Evolutionary conservation across 2,329 filamentous ascomycete species (phyloP).

Genomic region (Aureobasidium pullulans): DNA sequence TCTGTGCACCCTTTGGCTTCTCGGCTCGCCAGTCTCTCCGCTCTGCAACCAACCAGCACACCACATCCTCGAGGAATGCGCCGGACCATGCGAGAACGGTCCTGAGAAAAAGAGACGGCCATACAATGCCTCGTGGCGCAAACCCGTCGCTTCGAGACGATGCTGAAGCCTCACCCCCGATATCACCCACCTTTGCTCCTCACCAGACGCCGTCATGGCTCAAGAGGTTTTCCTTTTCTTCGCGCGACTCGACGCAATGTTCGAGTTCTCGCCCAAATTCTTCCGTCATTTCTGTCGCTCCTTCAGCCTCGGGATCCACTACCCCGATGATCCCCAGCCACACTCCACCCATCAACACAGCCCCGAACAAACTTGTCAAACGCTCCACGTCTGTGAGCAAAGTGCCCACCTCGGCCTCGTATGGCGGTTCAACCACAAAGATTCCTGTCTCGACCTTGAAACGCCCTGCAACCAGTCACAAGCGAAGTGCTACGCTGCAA

Average conservation of each 20-base stretch:
- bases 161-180: slow-evolving; percentile 1
- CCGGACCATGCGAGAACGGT: slow-evolving; percentile 13
- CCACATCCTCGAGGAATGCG: slow-evolving; percentile 13
- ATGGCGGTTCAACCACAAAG: slow-evolving; percentile 44
- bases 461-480: slow-evolving; percentile 71
- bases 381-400: slow-evolving; percentile 52
- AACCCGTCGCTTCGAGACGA: background rate
- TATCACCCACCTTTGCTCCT: slow-evolving; percentile 11
- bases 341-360: slow-evolving; percentile 20
- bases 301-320: slow-evolving; percentile 47
- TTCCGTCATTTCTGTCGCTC: slow-evolving; percentile 47
- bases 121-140: slow-evolving; percentile 8
- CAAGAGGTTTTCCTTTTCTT: slow-evolving; percentile 16
- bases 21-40: slow-evolving; percentile 15
- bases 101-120: slow-evolving; percentile 15
- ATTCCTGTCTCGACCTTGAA: slow-evolving; percentile 59
- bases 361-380: slow-evolving; percentile 71
- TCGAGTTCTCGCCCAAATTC: slow-evolving; percentile 61
- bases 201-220: slow-evolving; percentile 11
- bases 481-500: slow-evolving; percentile 64
- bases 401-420: slow-evolving; percentile 40
- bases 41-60: slow-evolving; percentile 4
- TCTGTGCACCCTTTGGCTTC: slow-evolving; percentile 14
- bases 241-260: slow-evolving; percentile 25
- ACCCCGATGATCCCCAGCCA: slow-evolving; percentile 52